A percentile compares a stretch with the other conserved stretches of the same genome.
phyloP scores from a whole-genome alignment of 257 asterid genomes.

The Cinchona pubescens region DNA sequence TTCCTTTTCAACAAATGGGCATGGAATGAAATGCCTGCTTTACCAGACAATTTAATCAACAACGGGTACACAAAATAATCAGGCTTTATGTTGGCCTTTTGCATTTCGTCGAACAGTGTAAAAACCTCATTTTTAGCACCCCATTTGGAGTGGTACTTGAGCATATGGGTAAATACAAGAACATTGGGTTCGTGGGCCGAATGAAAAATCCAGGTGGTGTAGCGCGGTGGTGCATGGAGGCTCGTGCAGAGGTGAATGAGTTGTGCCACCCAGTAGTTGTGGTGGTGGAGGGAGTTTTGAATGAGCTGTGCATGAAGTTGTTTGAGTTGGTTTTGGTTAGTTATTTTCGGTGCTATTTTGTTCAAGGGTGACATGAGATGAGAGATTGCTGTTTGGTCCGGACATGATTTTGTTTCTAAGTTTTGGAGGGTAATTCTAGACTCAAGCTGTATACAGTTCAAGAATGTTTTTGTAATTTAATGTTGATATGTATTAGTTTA shows the following conservation, averaged over 20 bases:
- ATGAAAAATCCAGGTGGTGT: slow-evolving; percentile 35
- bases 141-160: slow-evolving; percentile 38
- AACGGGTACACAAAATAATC: slow-evolving; percentile 54
- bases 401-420: no score
- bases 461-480: no score
- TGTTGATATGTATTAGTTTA: no score
- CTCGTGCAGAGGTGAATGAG: slow-evolving; percentile 54
- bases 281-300: slow-evolving; percentile 40
- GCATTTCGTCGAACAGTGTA: slow-evolving; percentile 46
- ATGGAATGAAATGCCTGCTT: slow-evolving; percentile 48
- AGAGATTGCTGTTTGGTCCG: not conserved
- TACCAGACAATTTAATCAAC: slow-evolving; percentile 51
- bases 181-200: slow-evolving; percentile 38
- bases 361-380: slow-evolving; percentile 30
- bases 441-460: no score
- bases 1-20: slow-evolving; percentile 52
- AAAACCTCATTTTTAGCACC: slow-evolving; percentile 34
- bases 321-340: slow-evolving; percentile 34
- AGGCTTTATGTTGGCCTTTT: slow-evolving; percentile 33
- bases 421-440: no score
- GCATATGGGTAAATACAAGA: slow-evolving; percentile 50
- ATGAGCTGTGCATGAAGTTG: slow-evolving; percentile 58
- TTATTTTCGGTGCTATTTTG: slow-evolving; percentile 22
- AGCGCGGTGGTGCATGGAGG: slow-evolving; percentile 51
- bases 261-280: slow-evolving; percentile 43